Evolutionary conservation across 2,329 filamentous ascomycete genomes (phyloP).

Genomic region (Fonsecaea pedrosoi): DNA sequence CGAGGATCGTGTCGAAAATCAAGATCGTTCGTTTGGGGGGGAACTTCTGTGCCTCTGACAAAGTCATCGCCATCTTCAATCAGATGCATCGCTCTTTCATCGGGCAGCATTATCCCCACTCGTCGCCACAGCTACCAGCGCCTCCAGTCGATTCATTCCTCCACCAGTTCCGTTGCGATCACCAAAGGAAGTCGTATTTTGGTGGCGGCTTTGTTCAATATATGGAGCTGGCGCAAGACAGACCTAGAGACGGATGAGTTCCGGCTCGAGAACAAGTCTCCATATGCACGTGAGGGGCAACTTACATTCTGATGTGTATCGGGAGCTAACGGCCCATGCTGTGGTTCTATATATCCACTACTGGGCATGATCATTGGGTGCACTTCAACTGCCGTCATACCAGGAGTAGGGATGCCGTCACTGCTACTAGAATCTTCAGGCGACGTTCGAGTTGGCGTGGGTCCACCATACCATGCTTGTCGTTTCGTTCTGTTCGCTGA

Average conservation of each 20-base stretch:
- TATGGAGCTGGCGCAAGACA: constrained; percentile 36
- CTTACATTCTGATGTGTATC: constrained; percentile 52
- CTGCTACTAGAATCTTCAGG: constrained; percentile 58
- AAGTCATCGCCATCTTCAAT: constrained; percentile 8
- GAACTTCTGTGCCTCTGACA: constrained; percentile 2
- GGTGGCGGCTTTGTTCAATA: constrained; percentile 26
- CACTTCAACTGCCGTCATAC: constrained; percentile 55
- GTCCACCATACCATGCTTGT: constrained; percentile 46
- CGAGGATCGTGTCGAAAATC: constrained; percentile 18
- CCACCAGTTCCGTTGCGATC: constrained; percentile 41
- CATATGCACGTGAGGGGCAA: constrained; percentile 7
- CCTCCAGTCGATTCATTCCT: constrained; percentile 57
- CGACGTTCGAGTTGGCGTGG: constrained; percentile 49
- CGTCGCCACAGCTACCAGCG: constrained; percentile 58
- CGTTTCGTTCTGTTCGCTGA: constrained; percentile 41
- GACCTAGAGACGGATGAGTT: constrained; percentile 40
- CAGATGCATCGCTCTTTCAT: constrained; percentile 15
- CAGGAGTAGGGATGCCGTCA: constrained; percentile 56
- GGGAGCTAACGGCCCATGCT: constrained; percentile 46
- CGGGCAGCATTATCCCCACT: constrained; percentile 50
- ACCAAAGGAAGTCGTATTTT: constrained; percentile 28
- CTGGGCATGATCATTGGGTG: constrained; percentile 57
- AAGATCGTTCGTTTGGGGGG: constrained; percentile 9
- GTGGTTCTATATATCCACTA: constrained; percentile 55
- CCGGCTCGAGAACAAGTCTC: constrained; percentile 39